Conservation (phyloP, 31 red algal species). For the Porphyra umbilicalis region DNA sequence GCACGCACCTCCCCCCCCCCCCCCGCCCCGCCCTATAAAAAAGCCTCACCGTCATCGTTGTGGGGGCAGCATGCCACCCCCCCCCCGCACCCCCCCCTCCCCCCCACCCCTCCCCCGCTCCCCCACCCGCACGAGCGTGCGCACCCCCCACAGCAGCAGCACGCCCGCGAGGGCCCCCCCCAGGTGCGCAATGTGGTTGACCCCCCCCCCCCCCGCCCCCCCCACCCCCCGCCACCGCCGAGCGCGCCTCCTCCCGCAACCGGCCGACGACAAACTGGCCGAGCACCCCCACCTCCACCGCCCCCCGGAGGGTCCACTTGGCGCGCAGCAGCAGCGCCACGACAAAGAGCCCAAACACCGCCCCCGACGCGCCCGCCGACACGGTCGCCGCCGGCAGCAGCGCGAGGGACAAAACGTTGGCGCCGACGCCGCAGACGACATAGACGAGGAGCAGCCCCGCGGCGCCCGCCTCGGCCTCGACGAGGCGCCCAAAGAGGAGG, state of each 20-base stretch:
- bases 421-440: conserved; percentile 2
- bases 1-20: no score
- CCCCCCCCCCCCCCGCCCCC: neutral
- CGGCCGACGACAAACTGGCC: conserved; percentile 12
- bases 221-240: neutral
- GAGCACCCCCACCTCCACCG: conserved; percentile 5
- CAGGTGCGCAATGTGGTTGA: conserved; percentile 25
- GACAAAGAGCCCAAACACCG: conserved; percentile 28
- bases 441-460: neutral
- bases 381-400: neutral
- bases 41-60: no score
- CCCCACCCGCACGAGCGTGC: neutral
- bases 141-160: conserved; percentile 9
- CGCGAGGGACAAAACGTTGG: neutral
- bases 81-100: neutral
- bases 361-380: conserved; percentile 15
- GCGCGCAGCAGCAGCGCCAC: conserved; percentile 4
- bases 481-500: conserved; percentile 21
- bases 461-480: conserved; percentile 14
- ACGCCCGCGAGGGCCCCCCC: conserved; percentile 17
- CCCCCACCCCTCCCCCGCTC: no score
- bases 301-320: conserved; percentile 2
- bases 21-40: no score
- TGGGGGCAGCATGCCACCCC: neutral
- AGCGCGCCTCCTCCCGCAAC: neutral